These are phyloP conservation scores for Pyrus bretschneideri DNA, from an alignment of 306 rosid species.

Conservation along the genomic window DNA sequence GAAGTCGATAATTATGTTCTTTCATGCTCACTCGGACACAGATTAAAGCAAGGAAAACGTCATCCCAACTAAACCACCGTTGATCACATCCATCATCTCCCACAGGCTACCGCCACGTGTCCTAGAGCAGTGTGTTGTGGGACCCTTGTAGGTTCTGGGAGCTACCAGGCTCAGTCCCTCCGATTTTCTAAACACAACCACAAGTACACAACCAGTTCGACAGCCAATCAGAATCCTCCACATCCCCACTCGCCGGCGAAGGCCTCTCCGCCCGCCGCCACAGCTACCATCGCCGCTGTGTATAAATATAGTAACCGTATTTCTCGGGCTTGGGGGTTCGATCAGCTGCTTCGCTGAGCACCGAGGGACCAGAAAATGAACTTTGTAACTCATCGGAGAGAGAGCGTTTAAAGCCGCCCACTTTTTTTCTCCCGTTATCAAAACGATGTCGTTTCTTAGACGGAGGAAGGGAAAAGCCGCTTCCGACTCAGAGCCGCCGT, in stretches of 20 bases:
- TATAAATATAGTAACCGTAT: background rate
- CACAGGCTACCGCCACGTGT: background rate
- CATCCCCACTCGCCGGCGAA: constrained; percentile 1
- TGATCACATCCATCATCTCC: background rate
- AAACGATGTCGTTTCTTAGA: constrained; percentile 54
- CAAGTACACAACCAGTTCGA: background rate
- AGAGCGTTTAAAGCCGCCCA: background rate
- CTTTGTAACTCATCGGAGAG: background rate
- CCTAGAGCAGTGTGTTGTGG: background rate
- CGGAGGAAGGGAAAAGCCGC: constrained; percentile 40
- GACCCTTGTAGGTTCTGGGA: background rate
- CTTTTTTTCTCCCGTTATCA: background rate
- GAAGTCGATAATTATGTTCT: rapidly evolving
- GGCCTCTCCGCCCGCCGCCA: background rate
- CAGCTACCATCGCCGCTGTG: background rate
- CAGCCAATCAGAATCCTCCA: constrained; percentile 15
- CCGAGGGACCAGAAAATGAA: background rate
- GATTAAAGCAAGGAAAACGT: background rate
- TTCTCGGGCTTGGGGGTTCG: constrained; percentile 5
- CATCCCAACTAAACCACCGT: background rate
- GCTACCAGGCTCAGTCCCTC: background rate
- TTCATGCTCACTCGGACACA: background rate
- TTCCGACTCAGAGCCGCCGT: background rate
- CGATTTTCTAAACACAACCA: background rate
- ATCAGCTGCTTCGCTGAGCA: constrained; percentile 11